Base-by-base conservation (phyloP, 2,329 filamentous ascomycete genomes). In the Fusarium temperatum region DNA sequence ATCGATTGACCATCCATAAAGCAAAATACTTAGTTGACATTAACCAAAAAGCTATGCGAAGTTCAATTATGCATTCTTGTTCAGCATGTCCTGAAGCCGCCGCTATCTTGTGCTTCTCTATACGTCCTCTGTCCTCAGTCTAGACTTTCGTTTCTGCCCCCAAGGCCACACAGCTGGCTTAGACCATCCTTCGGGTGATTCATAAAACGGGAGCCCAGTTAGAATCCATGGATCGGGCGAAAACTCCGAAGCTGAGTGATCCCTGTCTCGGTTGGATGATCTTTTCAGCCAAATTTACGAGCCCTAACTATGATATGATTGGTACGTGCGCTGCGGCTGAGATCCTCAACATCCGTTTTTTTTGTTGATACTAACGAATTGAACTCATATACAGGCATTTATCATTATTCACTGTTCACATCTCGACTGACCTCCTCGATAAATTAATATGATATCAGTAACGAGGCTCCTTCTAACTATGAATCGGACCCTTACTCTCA, bases 141-240 rank as follows among this genome's bases (percentile, higher is more conserved):
- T 35, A 32, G 48, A 35, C 11, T 51, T 35, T 50, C 10, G 3
- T 51, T 51, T 35, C 22, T 14, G 48, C 30, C 48, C 48, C 30
- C 48, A 51, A 51, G 18, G 10, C 10, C 22, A 24, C 15, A 51
- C 18, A 10, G 5, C 8, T 11, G 12, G 13, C 20, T 48, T 20
- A 6, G 1, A 30, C 20, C 26, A 30, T 14, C 4, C 3, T 24
- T 35, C 10, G 14, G 22, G 20, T 6, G 6, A 24, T 24, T n/a
- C 28, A 51, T 35, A 8, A 13, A 32, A 6, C 0, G 10, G 12
- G 13, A 51, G 47, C 1, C 47, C 28, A 9, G 14, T 13, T 17
- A 18, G 7, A 14, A 15, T 13, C 13, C 8, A 24, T 32, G 20
- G 11, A 5, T n/a, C 3, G 6, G 0, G 48, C 6, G 0, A 13